Conservation (phyloP, 306 rosid species). For the Quillaja saponaria region DNA sequence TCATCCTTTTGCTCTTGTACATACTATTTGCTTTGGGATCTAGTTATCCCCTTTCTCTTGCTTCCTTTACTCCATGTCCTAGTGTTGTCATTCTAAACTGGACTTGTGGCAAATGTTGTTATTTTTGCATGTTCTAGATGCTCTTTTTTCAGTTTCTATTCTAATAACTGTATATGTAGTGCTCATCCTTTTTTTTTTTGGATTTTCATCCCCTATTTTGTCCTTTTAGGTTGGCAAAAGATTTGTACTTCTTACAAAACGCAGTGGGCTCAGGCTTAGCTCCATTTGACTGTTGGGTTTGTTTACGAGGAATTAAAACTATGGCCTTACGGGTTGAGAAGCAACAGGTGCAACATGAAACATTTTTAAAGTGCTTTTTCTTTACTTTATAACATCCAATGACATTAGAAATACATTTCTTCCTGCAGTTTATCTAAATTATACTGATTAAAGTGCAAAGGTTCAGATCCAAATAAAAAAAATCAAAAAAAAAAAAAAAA, state of each 20-base stretch:
- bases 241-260: conserved; percentile 81
- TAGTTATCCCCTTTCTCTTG: conserved; percentile 9
- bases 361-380: conserved; percentile 26
- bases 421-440: no score
- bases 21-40: conserved; percentile 15
- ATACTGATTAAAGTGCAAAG: no score
- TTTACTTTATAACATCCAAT: conserved; percentile 19
- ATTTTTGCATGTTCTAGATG: conserved; percentile 4
- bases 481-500: no score
- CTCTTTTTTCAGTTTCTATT: conserved; percentile 1
- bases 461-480: no score
- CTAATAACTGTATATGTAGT: conserved; percentile 10
- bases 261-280: conserved; percentile 94
- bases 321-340: conserved; percentile 86
- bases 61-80: conserved; percentile 1
- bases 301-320: conserved; percentile 87
- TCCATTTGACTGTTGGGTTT: conserved; percentile 89
- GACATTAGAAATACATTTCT: not conserved
- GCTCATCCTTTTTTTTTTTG: conserved; percentile 8
- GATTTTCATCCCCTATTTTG: not conserved
- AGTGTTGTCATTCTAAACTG: conserved; percentile 8
- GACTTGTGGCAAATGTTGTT: conserved; percentile 2
- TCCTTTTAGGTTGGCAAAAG: conserved; percentile 70
- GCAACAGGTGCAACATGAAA: conserved; percentile 73
- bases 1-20: conserved; percentile 23